Percentiles rank a stretch among this genome's conserved stretches.
Evolutionary conservation across 495 filamentous ascomycete genomes (phyloP).

Genomic region (Podospora bellae-mahoneyi): DNA sequence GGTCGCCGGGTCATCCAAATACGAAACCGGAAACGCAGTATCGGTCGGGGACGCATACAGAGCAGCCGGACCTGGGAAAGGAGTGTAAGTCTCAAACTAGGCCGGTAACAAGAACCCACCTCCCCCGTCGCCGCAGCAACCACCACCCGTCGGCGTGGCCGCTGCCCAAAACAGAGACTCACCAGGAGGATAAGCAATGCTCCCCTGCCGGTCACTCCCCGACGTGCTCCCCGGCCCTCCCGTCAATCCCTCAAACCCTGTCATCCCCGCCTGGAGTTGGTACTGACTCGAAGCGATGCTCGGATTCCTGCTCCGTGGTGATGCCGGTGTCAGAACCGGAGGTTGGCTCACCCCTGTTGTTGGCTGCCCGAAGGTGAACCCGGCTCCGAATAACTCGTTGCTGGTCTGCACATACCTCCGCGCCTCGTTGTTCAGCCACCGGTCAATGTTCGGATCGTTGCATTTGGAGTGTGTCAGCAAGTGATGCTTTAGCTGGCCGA

Average conservation of each 20-base stretch:
- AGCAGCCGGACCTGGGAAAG: background rate
- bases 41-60: conserved; percentile 26
- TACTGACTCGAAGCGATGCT: conserved; percentile 25
- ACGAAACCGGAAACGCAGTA: background rate
- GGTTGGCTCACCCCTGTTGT: background rate
- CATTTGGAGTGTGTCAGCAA: conserved; percentile 60
- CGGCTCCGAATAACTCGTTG: conserved; percentile 31
- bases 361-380: conserved; percentile 23
- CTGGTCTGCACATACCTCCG: conserved; percentile 38
- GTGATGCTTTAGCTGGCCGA: conserved; percentile 53
- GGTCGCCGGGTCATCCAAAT: conserved; percentile 17
- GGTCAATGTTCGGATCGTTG: conserved; percentile 48
- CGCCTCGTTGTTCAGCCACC: conserved; percentile 47
- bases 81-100: conserved; percentile 1
- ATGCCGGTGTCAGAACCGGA: conserved; percentile 7
- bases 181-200: conserved; percentile 32
- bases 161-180: conserved; percentile 12
- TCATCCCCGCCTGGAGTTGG: conserved; percentile 15
- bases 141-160: conserved; percentile 7
- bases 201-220: conserved; percentile 22
- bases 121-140: background rate
- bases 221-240: background rate
- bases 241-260: conserved; percentile 19
- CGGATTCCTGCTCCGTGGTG: conserved; percentile 24
- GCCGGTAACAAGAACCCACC: background rate